Percentiles rank a stretch among this genome's conserved stretches.
These are phyloP conservation scores for Colletotrichum sp. DNA, from an alignment of 2,329 filamentous ascomycete genomes.

Conservation along the genomic window DNA sequence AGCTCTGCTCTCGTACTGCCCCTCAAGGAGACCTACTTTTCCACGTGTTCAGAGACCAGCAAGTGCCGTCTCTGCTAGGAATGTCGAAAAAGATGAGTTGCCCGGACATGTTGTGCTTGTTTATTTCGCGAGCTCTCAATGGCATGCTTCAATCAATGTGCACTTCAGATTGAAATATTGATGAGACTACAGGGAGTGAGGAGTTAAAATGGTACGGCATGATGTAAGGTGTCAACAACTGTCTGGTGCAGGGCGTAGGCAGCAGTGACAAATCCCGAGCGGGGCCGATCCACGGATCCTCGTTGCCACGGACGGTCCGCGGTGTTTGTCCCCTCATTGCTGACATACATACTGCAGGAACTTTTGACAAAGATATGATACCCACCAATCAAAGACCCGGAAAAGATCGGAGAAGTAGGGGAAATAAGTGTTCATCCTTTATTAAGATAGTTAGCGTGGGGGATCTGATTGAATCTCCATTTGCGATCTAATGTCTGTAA, in stretches of 20 bases:
- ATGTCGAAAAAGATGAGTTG: slow-evolving; percentile 65
- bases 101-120: slow-evolving; percentile 23
- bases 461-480: neutral
- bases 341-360: neutral
- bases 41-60: slow-evolving; percentile 75
- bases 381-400: neutral
- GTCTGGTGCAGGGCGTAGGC: neutral
- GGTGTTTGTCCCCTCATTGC: neutral
- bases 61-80: slow-evolving; percentile 45
- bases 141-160: neutral
- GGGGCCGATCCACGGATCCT: neutral
- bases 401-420: neutral
- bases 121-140: neutral
- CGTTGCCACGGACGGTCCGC: neutral
- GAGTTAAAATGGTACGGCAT: neutral
- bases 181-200: neutral
- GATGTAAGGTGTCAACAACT: neutral
- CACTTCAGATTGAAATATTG: neutral
- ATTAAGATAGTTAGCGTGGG: neutral
- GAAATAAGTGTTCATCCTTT: fast-evolving
- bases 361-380: neutral
- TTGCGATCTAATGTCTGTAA: neutral
- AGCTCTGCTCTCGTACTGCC: neutral
- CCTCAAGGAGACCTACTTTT: slow-evolving; percentile 56
- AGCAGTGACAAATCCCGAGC: neutral